Evolutionary conservation across 1,284 basidiomycete species (phyloP).

Genomic region (Fomitopsis betulina): DNA sequence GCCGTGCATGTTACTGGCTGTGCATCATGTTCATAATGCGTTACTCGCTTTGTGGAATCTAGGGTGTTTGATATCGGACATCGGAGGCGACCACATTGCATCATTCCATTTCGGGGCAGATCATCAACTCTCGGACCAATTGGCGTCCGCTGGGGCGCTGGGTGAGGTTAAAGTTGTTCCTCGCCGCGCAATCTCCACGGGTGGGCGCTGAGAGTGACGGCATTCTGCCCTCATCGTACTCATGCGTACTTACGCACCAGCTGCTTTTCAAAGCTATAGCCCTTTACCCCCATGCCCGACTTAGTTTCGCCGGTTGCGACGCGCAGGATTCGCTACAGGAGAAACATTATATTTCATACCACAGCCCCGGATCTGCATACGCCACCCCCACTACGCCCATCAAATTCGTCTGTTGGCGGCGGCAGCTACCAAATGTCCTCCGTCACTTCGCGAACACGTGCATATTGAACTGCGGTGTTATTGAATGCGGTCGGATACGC

Average conservation of each 20-base stretch:
- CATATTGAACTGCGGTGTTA: conserved; percentile 55
- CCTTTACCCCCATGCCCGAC: too few species aligned
- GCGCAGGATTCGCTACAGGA: background rate
- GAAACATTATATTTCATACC: background rate
- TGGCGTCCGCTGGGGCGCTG: background rate
- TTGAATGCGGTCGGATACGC: conserved; percentile 64
- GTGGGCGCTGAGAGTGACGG: background rate
- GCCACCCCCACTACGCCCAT: background rate
- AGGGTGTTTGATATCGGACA: conserved; percentile 19
- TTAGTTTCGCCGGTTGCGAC: too few species aligned
- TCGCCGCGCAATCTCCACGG: conserved; percentile 1
- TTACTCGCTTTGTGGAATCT: conserved; percentile 12
- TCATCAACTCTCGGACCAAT: background rate
- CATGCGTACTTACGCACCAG: background rate
- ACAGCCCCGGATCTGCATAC: background rate
- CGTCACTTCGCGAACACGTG: conserved; percentile 23
- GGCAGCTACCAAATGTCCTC: conserved; percentile 29
- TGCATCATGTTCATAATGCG: conserved; percentile 14
- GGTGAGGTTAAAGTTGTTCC: background rate
- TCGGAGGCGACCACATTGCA: background rate
- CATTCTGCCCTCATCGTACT: background rate
- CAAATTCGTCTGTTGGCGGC: background rate
- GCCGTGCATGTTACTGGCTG: conserved; percentile 15
- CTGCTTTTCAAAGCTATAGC: too few species aligned
- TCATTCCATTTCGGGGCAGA: background rate